Conservation (phyloP, 208 protist genomes). For the Trypanosomatidae sp. region DNA sequence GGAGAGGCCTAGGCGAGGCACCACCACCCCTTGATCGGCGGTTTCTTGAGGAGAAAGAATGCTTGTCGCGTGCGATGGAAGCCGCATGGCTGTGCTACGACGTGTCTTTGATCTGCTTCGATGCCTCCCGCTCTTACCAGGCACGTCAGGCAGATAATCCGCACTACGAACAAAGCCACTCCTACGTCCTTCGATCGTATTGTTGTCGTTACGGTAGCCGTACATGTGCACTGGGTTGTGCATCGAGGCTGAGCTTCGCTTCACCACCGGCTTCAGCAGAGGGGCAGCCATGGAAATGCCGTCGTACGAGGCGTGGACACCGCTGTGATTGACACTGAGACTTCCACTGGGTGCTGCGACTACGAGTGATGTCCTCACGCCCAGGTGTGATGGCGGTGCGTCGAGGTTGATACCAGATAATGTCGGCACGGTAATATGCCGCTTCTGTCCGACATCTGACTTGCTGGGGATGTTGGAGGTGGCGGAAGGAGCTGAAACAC, state of each 20-base stretch:
- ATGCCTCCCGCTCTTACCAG: background rate
- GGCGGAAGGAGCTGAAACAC: background rate
- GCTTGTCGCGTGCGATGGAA: conserved; percentile 12
- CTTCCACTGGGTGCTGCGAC: background rate
- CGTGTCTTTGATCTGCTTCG: background rate
- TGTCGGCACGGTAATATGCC: background rate
- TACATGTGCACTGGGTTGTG: background rate
- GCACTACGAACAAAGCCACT: background rate
- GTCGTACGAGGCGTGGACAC: background rate
- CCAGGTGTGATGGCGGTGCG: background rate
- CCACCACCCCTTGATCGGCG: background rate
- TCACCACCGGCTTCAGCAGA: background rate
- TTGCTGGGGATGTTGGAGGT: background rate
- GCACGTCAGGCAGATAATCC: background rate
- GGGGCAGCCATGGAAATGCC: background rate
- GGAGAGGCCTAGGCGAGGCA: conserved; percentile 8
- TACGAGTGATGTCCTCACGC: background rate
- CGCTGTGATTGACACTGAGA: background rate
- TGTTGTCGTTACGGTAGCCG: conserved; percentile 13
- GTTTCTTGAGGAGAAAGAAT: conserved; percentile 10
- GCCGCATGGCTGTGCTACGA: background rate
- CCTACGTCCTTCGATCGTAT: background rate
- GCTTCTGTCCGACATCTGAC: background rate
- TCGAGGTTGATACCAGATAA: background rate
- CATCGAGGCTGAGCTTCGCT: background rate